Evolutionary conservation across 1,284 basidiomycete genomes (phyloP).

Genomic region (Schizophyllum amplum): DNA sequence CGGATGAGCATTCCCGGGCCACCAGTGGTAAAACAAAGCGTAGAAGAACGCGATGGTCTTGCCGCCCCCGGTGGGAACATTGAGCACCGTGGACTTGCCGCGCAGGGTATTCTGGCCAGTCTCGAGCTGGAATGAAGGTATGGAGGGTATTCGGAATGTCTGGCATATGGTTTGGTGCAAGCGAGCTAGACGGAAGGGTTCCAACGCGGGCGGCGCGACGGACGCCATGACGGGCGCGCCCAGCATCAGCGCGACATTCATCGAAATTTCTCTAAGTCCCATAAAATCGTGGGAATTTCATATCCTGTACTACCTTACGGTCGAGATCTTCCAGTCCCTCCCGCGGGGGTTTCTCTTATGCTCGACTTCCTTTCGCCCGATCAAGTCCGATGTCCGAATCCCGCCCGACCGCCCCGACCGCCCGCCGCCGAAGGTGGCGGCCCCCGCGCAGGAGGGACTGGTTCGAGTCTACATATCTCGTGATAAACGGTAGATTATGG

Average conservation of each 20-base stretch:
- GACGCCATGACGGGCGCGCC: background rate
- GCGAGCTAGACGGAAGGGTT: background rate
- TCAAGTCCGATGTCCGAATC: background rate
- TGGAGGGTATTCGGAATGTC: conserved; percentile 9
- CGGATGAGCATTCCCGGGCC: conserved; percentile 4
- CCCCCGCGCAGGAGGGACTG: background rate
- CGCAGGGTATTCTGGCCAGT: conserved; percentile 10
- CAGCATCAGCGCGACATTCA: no score
- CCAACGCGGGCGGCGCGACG: background rate
- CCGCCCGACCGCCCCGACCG: no score
- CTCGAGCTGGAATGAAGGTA: conserved; percentile 8
- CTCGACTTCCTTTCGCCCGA: background rate
- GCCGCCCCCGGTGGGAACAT: conserved; percentile 14
- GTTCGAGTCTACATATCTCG: background rate
- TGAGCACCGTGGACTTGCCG: conserved; percentile 12
- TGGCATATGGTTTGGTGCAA: conserved; percentile 2
- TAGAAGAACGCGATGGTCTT: conserved; percentile 16
- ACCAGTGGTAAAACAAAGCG: conserved; percentile 14
- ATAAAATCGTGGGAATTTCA: background rate
- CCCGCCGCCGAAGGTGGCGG: background rate
- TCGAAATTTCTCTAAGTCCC: background rate
- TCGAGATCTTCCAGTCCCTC: background rate
- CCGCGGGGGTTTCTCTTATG: background rate
- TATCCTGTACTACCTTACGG: background rate
- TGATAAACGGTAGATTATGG: no score